These are phyloP conservation scores for Taphrina deformans DNA, from an alignment of 1,139 yeast genomes.

Conservation along the genomic window DNA sequence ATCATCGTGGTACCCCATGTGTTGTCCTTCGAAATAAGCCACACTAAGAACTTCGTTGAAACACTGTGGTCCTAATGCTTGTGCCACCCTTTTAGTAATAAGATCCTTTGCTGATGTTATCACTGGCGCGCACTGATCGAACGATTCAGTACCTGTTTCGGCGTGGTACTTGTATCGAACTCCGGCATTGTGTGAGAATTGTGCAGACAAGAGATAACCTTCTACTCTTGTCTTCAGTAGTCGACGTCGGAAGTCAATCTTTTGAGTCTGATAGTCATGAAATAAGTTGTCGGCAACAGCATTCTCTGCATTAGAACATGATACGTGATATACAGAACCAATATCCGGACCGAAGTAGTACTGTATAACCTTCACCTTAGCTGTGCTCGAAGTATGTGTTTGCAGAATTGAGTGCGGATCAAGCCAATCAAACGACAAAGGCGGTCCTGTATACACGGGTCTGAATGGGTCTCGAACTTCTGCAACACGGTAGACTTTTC, in stretches of 20 bases:
- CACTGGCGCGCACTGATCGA: constrained; percentile 11
- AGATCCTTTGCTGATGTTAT: background rate
- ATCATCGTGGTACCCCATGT: constrained; percentile 26
- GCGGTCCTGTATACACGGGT: constrained; percentile 1
- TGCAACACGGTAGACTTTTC: background rate
- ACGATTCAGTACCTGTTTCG: constrained; percentile 9
- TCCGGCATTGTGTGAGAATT: constrained; percentile 32
- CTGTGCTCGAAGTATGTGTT: background rate
- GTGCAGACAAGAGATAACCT: constrained; percentile 10
- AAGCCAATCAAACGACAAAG: background rate
- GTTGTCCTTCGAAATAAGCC: constrained; percentile 26
- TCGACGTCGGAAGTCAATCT: constrained; percentile 16
- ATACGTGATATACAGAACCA: constrained; percentile 22
- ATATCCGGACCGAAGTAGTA: background rate
- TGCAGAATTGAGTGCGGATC: background rate
- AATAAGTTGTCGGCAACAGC: constrained; percentile 12
- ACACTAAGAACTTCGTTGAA: constrained; percentile 33
- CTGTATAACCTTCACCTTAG: background rate
- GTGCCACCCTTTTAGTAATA: background rate
- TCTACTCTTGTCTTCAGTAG: constrained; percentile 6
- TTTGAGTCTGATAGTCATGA: constrained; percentile 10
- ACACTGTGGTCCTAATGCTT: background rate
- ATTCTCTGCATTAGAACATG: background rate
- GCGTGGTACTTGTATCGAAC: constrained; percentile 17
- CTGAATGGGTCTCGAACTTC: constrained; percentile 4